Conservation (phyloP, 805 yeast genomes). For the Saccharomyces paradoxus region DNA sequence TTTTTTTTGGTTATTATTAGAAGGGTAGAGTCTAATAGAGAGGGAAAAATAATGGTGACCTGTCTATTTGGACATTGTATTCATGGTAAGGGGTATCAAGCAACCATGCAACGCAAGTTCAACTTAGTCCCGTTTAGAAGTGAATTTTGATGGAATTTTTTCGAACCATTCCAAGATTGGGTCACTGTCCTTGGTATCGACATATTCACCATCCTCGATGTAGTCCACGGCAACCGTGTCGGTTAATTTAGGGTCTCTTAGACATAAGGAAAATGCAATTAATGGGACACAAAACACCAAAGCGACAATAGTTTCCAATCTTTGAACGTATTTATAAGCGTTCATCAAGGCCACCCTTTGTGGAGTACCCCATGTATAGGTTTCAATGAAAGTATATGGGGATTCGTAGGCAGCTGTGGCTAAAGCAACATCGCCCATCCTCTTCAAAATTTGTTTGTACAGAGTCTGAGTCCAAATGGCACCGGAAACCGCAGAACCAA, state of each 20-base stretch:
- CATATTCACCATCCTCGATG: slow-evolving; percentile 20
- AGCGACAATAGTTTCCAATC: slow-evolving; percentile 43
- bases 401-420: slow-evolving; percentile 42
- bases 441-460: slow-evolving; percentile 35
- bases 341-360: slow-evolving; percentile 48
- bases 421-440: slow-evolving; percentile 32
- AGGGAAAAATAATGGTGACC: too few relatives aligned
- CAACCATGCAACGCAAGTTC: background rate
- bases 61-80: background rate
- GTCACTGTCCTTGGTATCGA: slow-evolving; percentile 14
- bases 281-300: slow-evolving; percentile 23
- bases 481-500: slow-evolving; percentile 59
- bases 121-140: slow-evolving; percentile 1
- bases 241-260: slow-evolving; percentile 23
- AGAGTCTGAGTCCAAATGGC: slow-evolving; percentile 64
- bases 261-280: slow-evolving; percentile 18
- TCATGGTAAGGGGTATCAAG: background rate
- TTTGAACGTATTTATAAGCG: slow-evolving; percentile 54
- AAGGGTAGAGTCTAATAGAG: too few relatives aligned
- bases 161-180: slow-evolving; percentile 17
- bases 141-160: background rate
- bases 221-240: slow-evolving; percentile 23
- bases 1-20: too few relatives aligned
- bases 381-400: slow-evolving; percentile 43
- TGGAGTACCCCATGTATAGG: slow-evolving; percentile 55